Evolutionary conservation across 2,329 filamentous ascomycete species (phyloP).

Genomic region (Ophiostoma pallidulum): DNA sequence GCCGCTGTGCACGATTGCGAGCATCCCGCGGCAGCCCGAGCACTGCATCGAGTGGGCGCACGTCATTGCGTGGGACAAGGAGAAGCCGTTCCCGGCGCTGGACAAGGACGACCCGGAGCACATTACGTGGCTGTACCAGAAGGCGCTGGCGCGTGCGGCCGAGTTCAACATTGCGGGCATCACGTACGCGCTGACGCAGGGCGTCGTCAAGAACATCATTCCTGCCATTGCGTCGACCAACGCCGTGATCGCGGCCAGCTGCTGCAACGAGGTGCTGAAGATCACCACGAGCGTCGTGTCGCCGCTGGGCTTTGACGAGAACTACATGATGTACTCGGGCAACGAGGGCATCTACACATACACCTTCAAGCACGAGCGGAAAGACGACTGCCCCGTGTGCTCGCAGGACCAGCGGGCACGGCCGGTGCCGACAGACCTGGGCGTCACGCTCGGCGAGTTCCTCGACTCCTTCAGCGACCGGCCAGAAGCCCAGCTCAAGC

Average conservation of each 20-base stretch:
- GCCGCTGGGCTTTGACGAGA: constrained; percentile 65
- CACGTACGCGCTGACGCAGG: constrained; percentile 91
- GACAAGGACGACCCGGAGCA: constrained; percentile 96
- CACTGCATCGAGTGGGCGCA: constrained; percentile 99
- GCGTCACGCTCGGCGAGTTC: constrained; percentile 69
- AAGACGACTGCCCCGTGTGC: constrained; percentile 90
- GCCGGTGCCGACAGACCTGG: constrained; percentile 60
- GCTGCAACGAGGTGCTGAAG: constrained; percentile 96
- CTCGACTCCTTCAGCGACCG: constrained; percentile 73
- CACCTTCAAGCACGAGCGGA: constrained; percentile 91
- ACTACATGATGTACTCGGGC: constrained; percentile 99
- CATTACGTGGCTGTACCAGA: constrained; percentile 91
- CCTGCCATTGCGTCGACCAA: constrained; percentile 97
- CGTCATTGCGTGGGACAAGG: constrained; percentile 90
- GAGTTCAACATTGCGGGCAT: constrained; percentile 90
- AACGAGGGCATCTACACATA: constrained; percentile 95
- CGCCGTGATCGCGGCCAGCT: constrained; percentile 88
- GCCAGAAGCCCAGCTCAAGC: constrained; percentile 88
- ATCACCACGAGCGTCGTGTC: constrained; percentile 77
- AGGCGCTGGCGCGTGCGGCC: constrained; percentile 67
- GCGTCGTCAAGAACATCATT: constrained; percentile 98
- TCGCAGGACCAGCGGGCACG: constrained; percentile 60
- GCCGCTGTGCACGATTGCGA: constrained; percentile 90
- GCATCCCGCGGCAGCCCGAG: constrained; percentile 91
- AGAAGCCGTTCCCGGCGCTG: constrained; percentile 71